phyloP scores from a whole-genome alignment of 1,284 basidiomycete genomes.

The Pseudozyma tsukubaensis region DNA sequence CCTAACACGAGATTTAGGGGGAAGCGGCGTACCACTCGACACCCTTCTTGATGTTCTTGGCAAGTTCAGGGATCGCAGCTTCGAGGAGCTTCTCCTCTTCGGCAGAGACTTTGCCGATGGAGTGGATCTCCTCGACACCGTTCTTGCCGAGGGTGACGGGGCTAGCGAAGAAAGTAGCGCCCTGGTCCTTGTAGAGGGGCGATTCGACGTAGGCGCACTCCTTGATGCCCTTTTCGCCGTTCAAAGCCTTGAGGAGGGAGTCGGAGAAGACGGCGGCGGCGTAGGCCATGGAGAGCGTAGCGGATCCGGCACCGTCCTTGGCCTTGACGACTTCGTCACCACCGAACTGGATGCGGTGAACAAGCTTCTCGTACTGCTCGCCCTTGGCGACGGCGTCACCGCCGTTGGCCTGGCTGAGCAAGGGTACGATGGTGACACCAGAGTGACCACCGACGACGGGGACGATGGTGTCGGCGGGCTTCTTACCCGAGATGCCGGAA shows the following conservation, averaged over 20 bases:
- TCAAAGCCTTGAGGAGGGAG: constrained; percentile 84
- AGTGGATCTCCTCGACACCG: constrained; percentile 67
- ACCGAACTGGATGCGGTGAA: constrained; percentile 89
- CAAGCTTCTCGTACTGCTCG: constrained; percentile 72
- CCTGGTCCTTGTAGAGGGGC: constrained; percentile 77
- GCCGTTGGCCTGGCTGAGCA: constrained; percentile 89
- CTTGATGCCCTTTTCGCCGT: constrained; percentile 86
- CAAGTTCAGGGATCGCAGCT: constrained; percentile 65
- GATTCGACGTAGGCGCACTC: constrained; percentile 88
- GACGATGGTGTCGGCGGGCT: constrained; percentile 77
- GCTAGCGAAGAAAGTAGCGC: constrained; percentile 73
- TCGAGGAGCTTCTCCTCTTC: constrained; percentile 69
- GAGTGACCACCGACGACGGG: constrained; percentile 97
- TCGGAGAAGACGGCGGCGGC: constrained; percentile 73
- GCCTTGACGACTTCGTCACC: constrained; percentile 93
- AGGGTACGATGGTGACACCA: constrained; percentile 94
- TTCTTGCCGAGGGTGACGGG: constrained; percentile 64
- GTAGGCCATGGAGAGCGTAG: constrained; percentile 90
- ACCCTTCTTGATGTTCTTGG: constrained; percentile 69
- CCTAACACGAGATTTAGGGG: constrained; percentile 40
- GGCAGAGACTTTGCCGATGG: constrained; percentile 61
- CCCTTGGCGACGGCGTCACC: constrained; percentile 73
- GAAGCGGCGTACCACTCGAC: constrained; percentile 61
- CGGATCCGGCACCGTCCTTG: constrained; percentile 86
- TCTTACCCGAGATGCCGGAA: constrained; percentile 74